Evolutionary conservation across 345 rosid genomes (phyloP).

Genomic region (Excoecaria agallocha): DNA sequence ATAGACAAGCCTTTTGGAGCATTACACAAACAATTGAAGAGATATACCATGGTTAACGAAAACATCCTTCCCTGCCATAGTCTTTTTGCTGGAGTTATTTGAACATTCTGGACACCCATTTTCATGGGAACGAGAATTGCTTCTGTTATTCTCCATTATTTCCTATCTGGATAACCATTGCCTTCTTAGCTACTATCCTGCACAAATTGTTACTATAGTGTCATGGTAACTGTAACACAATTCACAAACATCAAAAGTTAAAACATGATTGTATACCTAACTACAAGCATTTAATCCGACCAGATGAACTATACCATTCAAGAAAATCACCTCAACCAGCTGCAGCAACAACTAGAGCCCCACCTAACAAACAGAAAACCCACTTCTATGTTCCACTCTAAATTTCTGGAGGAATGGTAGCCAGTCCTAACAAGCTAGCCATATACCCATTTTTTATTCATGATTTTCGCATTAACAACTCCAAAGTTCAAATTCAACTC

Average conservation of each 20-base stretch:
- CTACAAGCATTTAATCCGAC: neutral
- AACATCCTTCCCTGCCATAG: neutral
- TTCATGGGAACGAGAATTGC: neutral
- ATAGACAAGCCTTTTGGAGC: neutral
- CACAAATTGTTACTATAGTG: neutral
- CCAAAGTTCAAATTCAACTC: neutral
- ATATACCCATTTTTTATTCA: neutral
- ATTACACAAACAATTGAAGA: neutral
- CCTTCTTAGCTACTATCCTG: neutral
- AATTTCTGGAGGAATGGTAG: neutral
- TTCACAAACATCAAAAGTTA: neutral
- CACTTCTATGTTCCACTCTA: neutral
- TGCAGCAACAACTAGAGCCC: neutral
- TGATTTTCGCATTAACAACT: neutral
- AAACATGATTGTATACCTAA: neutral
- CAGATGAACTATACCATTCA: neutral
- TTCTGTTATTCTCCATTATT: slow-evolving; percentile 8
- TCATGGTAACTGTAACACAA: neutral
- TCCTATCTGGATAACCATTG: slow-evolving; percentile 9
- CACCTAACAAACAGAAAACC: neutral
- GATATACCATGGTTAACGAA: slow-evolving; percentile 18
- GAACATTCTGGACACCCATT: neutral
- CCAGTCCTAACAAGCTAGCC: neutral
- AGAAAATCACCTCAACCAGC: neutral
- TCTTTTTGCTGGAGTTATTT: slow-evolving; percentile 7